A percentile compares a stretch with the other conserved stretches of the same genome.
These are phyloP conservation scores for Boletus rex-veris DNA, from an alignment of 768 basidiomycete species.

Conservation along the genomic window DNA sequence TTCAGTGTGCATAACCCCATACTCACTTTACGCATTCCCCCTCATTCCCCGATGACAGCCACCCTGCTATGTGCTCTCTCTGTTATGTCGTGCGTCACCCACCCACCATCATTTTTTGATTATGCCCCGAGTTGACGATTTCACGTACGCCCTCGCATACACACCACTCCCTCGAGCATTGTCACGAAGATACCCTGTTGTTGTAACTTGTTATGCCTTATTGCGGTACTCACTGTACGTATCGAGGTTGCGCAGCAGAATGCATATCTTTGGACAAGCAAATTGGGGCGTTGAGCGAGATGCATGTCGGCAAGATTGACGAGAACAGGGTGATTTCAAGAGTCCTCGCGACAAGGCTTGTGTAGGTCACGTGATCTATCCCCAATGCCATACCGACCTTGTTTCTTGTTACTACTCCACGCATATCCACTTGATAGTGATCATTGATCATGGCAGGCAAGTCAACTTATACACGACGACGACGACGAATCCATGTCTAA, in stretches of 20 bases:
- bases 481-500: too few species aligned
- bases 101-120: constrained; percentile 10
- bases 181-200: constrained; percentile 37
- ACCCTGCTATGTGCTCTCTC: neutral
- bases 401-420: too few species aligned
- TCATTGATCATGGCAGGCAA: constrained; percentile 14
- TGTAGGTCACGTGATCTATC: constrained; percentile 8
- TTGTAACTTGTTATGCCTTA: constrained; percentile 27
- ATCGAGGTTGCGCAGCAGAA: constrained; percentile 36
- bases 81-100: constrained; percentile 22
- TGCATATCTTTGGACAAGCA: constrained; percentile 31
- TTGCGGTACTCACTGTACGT: constrained; percentile 25
- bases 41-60: constrained; percentile 9
- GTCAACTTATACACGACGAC: neutral
- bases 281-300: too few species aligned
- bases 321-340: too few species aligned
- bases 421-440: too few species aligned
- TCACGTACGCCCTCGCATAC: constrained; percentile 23
- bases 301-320: too few species aligned
- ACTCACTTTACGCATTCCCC: constrained; percentile 24
- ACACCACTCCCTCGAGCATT: constrained; percentile 17
- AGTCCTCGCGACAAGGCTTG: too few species aligned
- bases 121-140: constrained; percentile 32
- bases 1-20: constrained; percentile 28
- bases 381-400: too few species aligned